Evolutionary conservation across 345 rosid genomes (phyloP).

Genomic region (Orychophragmus violaceus): DNA sequence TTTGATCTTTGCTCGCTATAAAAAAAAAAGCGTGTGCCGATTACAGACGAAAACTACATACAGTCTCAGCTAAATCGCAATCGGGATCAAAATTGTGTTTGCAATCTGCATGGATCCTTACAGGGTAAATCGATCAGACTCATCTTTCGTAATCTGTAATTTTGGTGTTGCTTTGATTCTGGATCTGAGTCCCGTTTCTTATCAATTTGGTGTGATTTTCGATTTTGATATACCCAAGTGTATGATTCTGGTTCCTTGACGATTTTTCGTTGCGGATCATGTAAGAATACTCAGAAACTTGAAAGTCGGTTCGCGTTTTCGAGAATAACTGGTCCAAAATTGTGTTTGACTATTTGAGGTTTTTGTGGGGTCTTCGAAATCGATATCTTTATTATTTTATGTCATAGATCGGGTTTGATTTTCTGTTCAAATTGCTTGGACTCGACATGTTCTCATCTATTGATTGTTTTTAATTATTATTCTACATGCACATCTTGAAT

Average conservation of each 20-base stretch:
- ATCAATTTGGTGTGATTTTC: background rate
- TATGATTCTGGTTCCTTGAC: too few relatives aligned
- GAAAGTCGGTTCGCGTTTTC: too few relatives aligned
- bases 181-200: background rate
- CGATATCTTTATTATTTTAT: too few relatives aligned
- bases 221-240: background rate
- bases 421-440: background rate
- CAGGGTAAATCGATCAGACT: slow-evolving; percentile 23
- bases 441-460: background rate
- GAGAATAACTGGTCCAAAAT: background rate
- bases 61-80: background rate
- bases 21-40: background rate
- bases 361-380: background rate
- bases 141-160: background rate
- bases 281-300: too few relatives aligned
- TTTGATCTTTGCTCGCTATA: slow-evolving; percentile 4
- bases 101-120: slow-evolving; percentile 45
- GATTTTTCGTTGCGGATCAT: background rate
- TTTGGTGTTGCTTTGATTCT: background rate
- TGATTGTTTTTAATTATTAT: background rate
- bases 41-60: background rate
- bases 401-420: background rate
- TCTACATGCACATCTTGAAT: background rate
- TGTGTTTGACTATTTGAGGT: background rate
- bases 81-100: background rate